Evolutionary conservation across 2,329 filamentous ascomycete genomes (phyloP).

Genomic region (Drechslerella dactyloides): DNA sequence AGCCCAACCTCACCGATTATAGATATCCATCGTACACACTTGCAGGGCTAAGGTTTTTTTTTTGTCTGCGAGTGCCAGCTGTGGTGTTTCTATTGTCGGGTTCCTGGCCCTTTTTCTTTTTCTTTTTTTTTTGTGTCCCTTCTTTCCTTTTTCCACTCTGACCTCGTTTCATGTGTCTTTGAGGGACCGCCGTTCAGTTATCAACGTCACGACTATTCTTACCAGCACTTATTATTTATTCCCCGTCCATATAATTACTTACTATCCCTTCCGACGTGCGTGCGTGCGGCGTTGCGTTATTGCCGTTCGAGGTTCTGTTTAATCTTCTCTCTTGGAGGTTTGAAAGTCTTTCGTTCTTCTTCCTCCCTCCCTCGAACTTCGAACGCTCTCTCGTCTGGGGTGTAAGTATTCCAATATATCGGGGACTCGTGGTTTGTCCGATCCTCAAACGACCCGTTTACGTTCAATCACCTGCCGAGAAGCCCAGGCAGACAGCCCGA

Average conservation of each 20-base stretch:
- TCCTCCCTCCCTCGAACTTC: slow-evolving; percentile 5
- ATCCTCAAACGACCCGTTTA: background rate
- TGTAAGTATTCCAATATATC: no score
- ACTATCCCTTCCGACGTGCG: background rate
- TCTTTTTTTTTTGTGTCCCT: background rate
- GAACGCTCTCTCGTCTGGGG: no score
- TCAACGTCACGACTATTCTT: slow-evolving; percentile 17
- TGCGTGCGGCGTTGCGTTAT: background rate
- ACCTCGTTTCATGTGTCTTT: background rate
- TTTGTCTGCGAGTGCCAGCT: no score
- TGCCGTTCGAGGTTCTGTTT: background rate
- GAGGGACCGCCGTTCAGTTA: slow-evolving; percentile 16
- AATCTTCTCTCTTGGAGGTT: no score
- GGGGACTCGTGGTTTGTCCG: no score
- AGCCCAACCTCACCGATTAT: no score
- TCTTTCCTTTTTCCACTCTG: background rate
- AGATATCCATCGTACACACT: no score
- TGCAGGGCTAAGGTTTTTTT: no score
- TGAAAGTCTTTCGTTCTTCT: background rate
- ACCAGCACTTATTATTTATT: background rate
- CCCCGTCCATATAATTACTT: background rate
- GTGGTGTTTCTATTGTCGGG: background rate
- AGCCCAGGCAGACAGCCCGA: no score
- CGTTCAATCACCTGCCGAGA: background rate
- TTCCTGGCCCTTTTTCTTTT: slow-evolving; percentile 17